Conservation (phyloP, 1,139 yeast species). For the Magnusiomyces clavatus region DNA sequence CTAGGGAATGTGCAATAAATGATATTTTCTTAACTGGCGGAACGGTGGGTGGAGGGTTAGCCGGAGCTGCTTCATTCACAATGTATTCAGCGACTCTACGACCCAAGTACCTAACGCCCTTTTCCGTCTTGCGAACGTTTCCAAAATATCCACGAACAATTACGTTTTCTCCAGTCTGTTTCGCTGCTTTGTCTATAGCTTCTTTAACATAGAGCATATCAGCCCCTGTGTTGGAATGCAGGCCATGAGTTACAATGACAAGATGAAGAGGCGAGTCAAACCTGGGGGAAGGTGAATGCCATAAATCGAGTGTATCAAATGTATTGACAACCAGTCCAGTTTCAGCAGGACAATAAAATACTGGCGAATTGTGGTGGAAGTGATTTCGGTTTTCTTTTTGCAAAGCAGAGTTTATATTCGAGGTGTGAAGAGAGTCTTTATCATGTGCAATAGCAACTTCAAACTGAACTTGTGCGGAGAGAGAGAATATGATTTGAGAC, state of each 20-base stretch:
- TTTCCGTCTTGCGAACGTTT: constrained; percentile 82
- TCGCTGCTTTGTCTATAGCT: constrained; percentile 51
- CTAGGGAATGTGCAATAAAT: constrained; percentile 86
- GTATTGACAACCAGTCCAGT: constrained; percentile 40
- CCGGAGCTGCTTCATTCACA: constrained; percentile 42
- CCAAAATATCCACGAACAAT: constrained; percentile 79
- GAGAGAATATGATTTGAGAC: constrained; percentile 74
- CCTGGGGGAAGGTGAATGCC: constrained; percentile 55
- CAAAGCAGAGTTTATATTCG: constrained; percentile 6
- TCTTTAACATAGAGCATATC: constrained; percentile 87
- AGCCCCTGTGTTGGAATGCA: constrained; percentile 82
- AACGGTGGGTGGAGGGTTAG: constrained; percentile 14
- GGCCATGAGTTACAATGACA: constrained; percentile 80
- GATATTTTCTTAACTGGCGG: constrained; percentile 54
- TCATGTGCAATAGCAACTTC: constrained; percentile 57
- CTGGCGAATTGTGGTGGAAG: too few species aligned
- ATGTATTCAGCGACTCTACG: constrained; percentile 72
- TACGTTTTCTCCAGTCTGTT: constrained; percentile 46
- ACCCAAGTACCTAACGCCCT: constrained; percentile 84
- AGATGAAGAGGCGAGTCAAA: constrained; percentile 50
- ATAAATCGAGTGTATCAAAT: constrained; percentile 60
- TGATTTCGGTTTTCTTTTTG: not conserved
- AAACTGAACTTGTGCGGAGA: constrained; percentile 59
- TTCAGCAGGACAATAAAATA: not conserved
- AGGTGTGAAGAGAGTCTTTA: constrained; percentile 34